These are phyloP conservation scores for Baeospora myosura DNA, from an alignment of 1,284 basidiomycete species.

Conservation along the genomic window DNA sequence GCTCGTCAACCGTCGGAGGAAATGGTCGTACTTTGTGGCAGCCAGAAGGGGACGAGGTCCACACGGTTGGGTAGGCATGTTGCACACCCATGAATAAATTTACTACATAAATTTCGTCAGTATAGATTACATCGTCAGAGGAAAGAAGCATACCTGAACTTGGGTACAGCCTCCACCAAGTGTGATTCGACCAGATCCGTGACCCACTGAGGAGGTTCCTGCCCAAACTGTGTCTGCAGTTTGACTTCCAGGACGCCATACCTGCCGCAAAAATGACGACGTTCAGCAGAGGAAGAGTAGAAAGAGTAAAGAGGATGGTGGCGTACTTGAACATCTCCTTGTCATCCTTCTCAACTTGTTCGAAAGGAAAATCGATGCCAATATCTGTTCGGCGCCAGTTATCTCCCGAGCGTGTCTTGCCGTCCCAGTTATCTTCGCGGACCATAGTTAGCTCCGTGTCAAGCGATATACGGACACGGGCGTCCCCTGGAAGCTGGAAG, in stretches of 20 bases:
- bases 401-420: slow-evolving; percentile 62
- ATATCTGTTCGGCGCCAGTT: slow-evolving; percentile 96
- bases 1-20: slow-evolving; percentile 9
- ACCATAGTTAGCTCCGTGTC: slow-evolving; percentile 95
- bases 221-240: slow-evolving; percentile 92
- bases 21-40: slow-evolving; percentile 81
- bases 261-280: slow-evolving; percentile 22
- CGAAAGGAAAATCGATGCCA: slow-evolving; percentile 89
- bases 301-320: not conserved
- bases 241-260: slow-evolving; percentile 95
- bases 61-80: slow-evolving; percentile 90
- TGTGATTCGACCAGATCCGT: slow-evolving; percentile 91
- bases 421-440: slow-evolving; percentile 97
- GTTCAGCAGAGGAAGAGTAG: not conserved
- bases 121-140: slow-evolving; percentile 1
- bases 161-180: slow-evolving; percentile 88
- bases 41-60: slow-evolving; percentile 98
- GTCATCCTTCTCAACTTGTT: slow-evolving; percentile 71
- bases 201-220: slow-evolving; percentile 96
- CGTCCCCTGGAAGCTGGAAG: slow-evolving; percentile 97
- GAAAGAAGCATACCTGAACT: slow-evolving; percentile 58
- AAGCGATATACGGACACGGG: slow-evolving; percentile 94
- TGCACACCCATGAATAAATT: slow-evolving; percentile 97
- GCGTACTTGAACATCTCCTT: slow-evolving; percentile 88
- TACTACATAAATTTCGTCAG: slow-evolving; percentile 41